These are phyloP conservation scores for Apiospora rasikravindrae DNA, from an alignment of 2,329 filamentous ascomycete genomes.

Conservation along the genomic window DNA sequence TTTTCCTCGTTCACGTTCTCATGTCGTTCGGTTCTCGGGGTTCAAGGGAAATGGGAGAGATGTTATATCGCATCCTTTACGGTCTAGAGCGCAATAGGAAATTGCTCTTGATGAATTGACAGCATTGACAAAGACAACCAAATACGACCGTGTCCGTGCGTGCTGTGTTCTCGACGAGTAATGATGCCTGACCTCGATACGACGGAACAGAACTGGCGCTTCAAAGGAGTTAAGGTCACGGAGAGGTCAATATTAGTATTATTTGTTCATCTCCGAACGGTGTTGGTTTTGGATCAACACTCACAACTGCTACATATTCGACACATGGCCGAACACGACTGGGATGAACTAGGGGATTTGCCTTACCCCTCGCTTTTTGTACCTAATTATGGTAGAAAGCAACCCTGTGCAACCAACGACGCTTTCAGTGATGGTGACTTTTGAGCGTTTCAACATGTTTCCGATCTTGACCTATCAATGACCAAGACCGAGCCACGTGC, in stretches of 20 bases:
- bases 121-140: conserved; percentile 36
- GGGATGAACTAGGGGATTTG: neutral
- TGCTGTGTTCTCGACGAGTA: conserved; percentile 14
- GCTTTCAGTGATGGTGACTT: neutral
- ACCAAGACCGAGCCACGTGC: neutral
- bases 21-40: conserved; percentile 40
- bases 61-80: conserved; percentile 41
- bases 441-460: neutral
- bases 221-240: conserved; percentile 17
- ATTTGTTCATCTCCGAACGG: neutral
- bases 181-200: conserved; percentile 8
- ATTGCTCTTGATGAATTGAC: conserved; percentile 34
- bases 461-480: neutral
- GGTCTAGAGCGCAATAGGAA: conserved; percentile 36
- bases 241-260: conserved; percentile 13
- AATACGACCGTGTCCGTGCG: conserved; percentile 15
- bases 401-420: neutral
- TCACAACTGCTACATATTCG: conserved; percentile 14
- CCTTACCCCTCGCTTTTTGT: conserved; percentile 12
- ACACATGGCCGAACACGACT: conserved; percentile 1
- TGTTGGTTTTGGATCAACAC: neutral
- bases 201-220: conserved; percentile 16
- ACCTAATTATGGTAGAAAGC: conserved; percentile 16
- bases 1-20: conserved; percentile 40
- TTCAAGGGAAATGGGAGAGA: conserved; percentile 36